These are phyloP conservation scores for Cydonia oblonga DNA, from an alignment of 331 rosid species.

Conservation along the genomic window DNA sequence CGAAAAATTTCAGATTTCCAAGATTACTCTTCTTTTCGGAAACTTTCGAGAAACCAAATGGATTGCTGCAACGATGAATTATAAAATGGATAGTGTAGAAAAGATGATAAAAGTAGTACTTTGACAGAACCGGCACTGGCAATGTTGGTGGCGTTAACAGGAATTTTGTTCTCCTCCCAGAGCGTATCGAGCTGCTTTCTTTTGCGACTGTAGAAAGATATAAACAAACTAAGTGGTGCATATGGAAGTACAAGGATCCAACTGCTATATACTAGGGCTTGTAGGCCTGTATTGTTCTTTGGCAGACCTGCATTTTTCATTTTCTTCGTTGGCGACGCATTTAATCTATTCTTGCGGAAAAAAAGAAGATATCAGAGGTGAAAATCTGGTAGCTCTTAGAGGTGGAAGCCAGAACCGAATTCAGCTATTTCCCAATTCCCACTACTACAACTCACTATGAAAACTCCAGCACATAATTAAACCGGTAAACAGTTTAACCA, in stretches of 20 bases:
- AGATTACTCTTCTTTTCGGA: too few species aligned
- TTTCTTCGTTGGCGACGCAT: neutral
- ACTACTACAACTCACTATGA: too few species aligned
- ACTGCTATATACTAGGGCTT: neutral
- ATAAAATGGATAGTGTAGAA: neutral
- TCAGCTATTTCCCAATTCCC: too few species aligned
- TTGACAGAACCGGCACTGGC: neutral
- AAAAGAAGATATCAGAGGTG: neutral
- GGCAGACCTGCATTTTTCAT: neutral
- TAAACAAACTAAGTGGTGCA: neutral
- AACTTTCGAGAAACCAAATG: neutral
- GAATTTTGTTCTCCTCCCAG: neutral
- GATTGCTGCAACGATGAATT: neutral
- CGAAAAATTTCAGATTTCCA: too few species aligned
- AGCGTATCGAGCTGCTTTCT: neutral
- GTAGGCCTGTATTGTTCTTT: neutral
- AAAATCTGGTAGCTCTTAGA: too few species aligned
- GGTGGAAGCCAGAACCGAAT: too few species aligned
- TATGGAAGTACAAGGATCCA: neutral
- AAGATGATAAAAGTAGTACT: neutral
- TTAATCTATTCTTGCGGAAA: neutral
- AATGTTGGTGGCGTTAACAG: neutral
- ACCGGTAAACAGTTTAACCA: too few species aligned
- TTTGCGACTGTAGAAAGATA: neutral
- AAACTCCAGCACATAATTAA: too few species aligned